phyloP scores from a whole-genome alignment of 2,329 filamentous ascomycete species.

The Nigrospora sphaerica region DNA sequence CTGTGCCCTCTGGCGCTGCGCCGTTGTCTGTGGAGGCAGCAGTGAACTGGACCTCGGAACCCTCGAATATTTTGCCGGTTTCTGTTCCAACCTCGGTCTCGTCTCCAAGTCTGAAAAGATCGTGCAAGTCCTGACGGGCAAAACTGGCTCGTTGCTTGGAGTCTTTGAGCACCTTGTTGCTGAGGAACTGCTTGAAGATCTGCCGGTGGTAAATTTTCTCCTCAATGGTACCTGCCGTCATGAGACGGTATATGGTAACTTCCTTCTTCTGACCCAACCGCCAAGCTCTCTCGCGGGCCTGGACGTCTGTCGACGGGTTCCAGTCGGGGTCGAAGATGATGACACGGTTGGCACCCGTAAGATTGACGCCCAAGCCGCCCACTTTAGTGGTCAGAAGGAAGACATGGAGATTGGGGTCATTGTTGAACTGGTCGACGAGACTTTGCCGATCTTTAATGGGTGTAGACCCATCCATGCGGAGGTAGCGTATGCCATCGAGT shows the following conservation, averaged over 20 bases:
- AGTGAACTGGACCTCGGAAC: slow-evolving; percentile 68
- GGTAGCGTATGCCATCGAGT: slow-evolving; percentile 63
- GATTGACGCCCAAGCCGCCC: slow-evolving; percentile 85
- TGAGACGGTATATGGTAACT: slow-evolving; percentile 93
- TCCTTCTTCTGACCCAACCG: slow-evolving; percentile 89
- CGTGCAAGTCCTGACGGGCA: slow-evolving; percentile 81
- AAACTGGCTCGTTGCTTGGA: slow-evolving; percentile 90
- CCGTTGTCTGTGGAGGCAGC: slow-evolving; percentile 17
- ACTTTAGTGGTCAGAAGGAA: slow-evolving; percentile 95
- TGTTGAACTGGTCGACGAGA: slow-evolving; percentile 91
- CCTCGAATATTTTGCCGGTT: slow-evolving; percentile 79
- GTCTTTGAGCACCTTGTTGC: slow-evolving; percentile 91
- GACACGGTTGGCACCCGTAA: slow-evolving; percentile 90
- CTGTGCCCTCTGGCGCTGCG: background rate
- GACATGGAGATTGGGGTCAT: slow-evolving; percentile 68
- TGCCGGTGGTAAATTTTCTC: slow-evolving; percentile 99
- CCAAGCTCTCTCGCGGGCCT: slow-evolving; percentile 94
- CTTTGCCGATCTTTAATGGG: slow-evolving; percentile 81
- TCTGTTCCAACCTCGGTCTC: slow-evolving; percentile 66
- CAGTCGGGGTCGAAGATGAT: slow-evolving; percentile 99
- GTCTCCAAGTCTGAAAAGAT: slow-evolving; percentile 76
- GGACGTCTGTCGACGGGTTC: slow-evolving; percentile 95
- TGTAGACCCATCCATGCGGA: slow-evolving; percentile 91
- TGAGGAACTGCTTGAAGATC: slow-evolving; percentile 96
- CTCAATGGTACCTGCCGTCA: slow-evolving; percentile 96